Evolutionary conservation across 768 basidiomycete species (phyloP).

Genomic region (Termitomyces sp.): DNA sequence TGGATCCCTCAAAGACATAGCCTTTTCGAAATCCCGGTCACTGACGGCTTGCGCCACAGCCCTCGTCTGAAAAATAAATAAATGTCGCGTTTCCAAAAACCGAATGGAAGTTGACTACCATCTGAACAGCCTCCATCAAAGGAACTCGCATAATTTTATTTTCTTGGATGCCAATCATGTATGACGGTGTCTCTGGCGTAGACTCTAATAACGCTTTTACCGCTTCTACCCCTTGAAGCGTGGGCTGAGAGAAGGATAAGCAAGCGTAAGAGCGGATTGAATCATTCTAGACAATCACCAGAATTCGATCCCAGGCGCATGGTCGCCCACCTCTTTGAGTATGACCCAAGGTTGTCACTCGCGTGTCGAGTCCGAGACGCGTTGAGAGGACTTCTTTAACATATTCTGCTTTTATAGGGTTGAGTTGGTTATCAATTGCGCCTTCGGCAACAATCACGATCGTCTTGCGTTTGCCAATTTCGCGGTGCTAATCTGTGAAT

Average conservation of each 20-base stretch:
- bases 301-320: slow-evolving; percentile 87
- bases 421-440: slow-evolving; percentile 79
- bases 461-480: slow-evolving; percentile 92
- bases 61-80: slow-evolving; percentile 54
- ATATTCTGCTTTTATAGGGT: slow-evolving; percentile 86
- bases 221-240: slow-evolving; percentile 91
- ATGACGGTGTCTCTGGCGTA: slow-evolving; percentile 88
- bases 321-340: slow-evolving; percentile 94
- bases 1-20: slow-evolving; percentile 84
- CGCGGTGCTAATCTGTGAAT: slow-evolving; percentile 62
- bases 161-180: slow-evolving; percentile 95
- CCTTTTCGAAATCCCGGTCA: slow-evolving; percentile 78
- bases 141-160: slow-evolving; percentile 94
- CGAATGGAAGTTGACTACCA: slow-evolving; percentile 38
- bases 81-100: neutral
- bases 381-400: slow-evolving; percentile 88
- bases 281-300: slow-evolving; percentile 43
- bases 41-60: slow-evolving; percentile 80
- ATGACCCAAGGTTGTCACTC: slow-evolving; percentile 96
- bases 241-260: slow-evolving; percentile 53
- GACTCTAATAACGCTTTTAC: slow-evolving; percentile 84
- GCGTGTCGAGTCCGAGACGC: slow-evolving; percentile 85
- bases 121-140: slow-evolving; percentile 87
- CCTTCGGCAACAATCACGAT: slow-evolving; percentile 99
- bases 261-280: neutral